Base-by-base conservation (phyloP, 2,329 filamentous ascomycete genomes). In the Fusarium secorum region DNA sequence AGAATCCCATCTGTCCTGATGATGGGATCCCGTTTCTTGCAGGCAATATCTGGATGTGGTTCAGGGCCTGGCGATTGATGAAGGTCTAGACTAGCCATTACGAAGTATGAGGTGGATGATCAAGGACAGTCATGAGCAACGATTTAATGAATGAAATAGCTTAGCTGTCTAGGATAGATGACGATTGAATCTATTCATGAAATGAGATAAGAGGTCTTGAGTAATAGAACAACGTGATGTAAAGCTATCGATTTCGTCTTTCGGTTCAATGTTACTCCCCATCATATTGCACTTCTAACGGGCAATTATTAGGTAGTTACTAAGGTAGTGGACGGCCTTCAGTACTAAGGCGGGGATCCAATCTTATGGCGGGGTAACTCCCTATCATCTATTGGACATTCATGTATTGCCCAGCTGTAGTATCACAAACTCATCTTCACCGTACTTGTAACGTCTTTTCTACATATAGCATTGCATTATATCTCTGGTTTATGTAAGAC, bases 171-270 rank as follows among this genome's bases (percentile, higher is more conserved):
- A 51, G 77, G 76, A 79, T 86, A 86, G 85, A 85, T 62, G 84
- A 83, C 84, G 76, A 74, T 85, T 84, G 85, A 87, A 86, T 85
- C 84, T 85, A 85, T 82, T 79, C 80, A 79, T 78, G 75, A 74
- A 72, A 71, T 28, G 48, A 58, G 49, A 64, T 28, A 36, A 45
- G 58, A 42, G n/a, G 45, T 13, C 28, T 30, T 18, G 26, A 39
- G 33, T 15, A 42, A 56, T 33, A 51, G 17, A 53, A 39, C 53
- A 51, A 58, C 15, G 39, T 63, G 52, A 46, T 46, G n/a, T 22
- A 22, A 28, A 38, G 28, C 20, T 28, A 32, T 13, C 24, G 11
- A 26, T n/a, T 36, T 64, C 57, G 46, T 64, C 41, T 48, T 42
- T 46, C 53, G 46, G 51, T 42, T 30, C 18, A 66, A 42, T 48